Conservation (phyloP, 1,284 basidiomycete species). For the Ceratobasidium sp. region DNA sequence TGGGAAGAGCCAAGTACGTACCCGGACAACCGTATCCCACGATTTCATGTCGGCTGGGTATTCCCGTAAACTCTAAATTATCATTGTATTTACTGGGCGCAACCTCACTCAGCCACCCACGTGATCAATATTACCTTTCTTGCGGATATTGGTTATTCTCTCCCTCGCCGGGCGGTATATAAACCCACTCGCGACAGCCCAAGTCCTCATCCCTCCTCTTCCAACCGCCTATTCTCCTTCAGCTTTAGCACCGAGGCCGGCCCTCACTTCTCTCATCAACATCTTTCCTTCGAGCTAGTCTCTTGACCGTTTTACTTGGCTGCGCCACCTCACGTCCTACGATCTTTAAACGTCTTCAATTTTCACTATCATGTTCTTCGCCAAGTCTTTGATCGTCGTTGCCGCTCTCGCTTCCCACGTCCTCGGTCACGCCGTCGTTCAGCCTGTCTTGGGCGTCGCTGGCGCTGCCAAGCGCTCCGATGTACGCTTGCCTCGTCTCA, state of each 20-base stretch:
- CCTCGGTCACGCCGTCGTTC: conserved; percentile 61
- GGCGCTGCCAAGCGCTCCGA: conserved; percentile 59
- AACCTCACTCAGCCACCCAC: background rate
- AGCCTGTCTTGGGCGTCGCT: conserved; percentile 62
- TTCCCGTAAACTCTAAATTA: too few species aligned
- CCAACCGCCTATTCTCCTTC: conserved; percentile 28
- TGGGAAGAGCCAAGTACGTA: too few species aligned
- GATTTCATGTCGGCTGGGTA: too few species aligned
- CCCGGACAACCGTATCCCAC: too few species aligned
- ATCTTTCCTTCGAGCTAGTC: conserved; percentile 40
- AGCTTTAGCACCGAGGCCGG: conserved; percentile 34
- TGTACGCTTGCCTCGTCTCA: conserved; percentile 51
- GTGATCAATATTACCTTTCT: conserved; percentile 32
- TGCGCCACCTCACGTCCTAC: conserved; percentile 31
- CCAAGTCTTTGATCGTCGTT: conserved; percentile 51
- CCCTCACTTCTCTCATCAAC: conserved; percentile 29
- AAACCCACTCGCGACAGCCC: background rate
- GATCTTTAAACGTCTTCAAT: conserved; percentile 19
- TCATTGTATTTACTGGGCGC: too few species aligned
- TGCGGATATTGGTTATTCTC: background rate
- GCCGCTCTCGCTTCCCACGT: conserved; percentile 56
- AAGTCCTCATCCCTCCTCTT: conserved; percentile 22
- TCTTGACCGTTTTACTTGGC: conserved; percentile 41
- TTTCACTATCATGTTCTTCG: conserved; percentile 40
- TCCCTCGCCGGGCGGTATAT: conserved; percentile 22